These are phyloP conservation scores for Alloascoidea africana DNA, from an alignment of 805 yeast species.

Conservation along the genomic window DNA sequence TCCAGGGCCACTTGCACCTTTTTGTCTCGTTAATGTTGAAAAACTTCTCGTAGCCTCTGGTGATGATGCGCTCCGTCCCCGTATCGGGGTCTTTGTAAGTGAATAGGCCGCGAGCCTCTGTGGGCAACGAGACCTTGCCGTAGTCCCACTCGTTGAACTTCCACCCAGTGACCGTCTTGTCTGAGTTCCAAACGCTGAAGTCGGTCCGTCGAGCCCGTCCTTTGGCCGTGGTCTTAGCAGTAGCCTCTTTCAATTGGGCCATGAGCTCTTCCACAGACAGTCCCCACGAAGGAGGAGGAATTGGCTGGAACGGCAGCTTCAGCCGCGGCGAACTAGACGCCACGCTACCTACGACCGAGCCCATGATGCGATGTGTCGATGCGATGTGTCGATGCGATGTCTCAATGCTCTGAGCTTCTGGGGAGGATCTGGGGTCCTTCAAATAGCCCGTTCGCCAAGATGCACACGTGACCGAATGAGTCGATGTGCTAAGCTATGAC, in stretches of 20 bases:
- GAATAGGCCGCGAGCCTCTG: constrained; percentile 76
- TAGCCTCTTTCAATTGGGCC: not conserved
- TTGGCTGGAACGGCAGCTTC: not conserved
- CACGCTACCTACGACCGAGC: no score
- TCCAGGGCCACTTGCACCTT: constrained; percentile 30
- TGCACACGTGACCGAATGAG: no score
- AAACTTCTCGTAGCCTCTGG: constrained; percentile 90
- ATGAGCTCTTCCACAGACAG: not conserved
- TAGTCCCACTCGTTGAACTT: constrained; percentile 88
- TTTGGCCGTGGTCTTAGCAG: not conserved
- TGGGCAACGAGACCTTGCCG: constrained; percentile 44
- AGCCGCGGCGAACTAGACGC: no score
- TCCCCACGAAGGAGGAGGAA: not conserved
- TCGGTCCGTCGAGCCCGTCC: constrained; percentile 9
- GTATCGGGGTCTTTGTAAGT: constrained; percentile 23
- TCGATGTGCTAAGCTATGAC: no score
- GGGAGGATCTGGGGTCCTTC: no score
- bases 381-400: no score
- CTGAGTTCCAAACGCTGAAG: constrained; percentile 14
- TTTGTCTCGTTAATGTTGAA: constrained; percentile 63
- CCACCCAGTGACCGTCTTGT: constrained; percentile 33
- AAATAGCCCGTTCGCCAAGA: no score
- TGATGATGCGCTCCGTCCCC: constrained; percentile 29
- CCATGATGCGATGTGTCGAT: no score
- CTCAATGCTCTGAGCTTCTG: no score